phyloP scores from a whole-genome alignment of 768 basidiomycete genomes.

The Cystobasidium tubakii region DNA sequence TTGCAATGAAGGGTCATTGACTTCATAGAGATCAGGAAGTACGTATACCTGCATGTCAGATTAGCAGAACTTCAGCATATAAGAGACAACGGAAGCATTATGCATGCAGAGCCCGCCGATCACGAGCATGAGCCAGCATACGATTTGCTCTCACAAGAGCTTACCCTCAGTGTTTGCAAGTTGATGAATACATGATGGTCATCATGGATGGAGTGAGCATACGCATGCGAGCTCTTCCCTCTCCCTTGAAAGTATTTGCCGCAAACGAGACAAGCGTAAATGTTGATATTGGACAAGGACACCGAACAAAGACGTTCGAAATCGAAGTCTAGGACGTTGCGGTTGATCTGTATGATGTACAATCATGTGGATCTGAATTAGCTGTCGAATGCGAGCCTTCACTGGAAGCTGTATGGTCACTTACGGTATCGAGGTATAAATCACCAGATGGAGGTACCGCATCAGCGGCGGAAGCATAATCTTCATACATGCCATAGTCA shows the following conservation, averaged over 20 bases:
- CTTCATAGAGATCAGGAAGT: constrained; percentile 90
- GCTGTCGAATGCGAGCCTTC: too few species aligned
- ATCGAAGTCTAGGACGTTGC: constrained; percentile 88
- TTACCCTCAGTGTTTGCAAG: constrained; percentile 82
- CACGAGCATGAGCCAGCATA: not conserved
- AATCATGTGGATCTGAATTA: not conserved
- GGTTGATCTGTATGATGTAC: constrained; percentile 50
- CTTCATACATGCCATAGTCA: constrained; percentile 34
- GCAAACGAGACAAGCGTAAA: constrained; percentile 93
- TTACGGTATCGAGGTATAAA: constrained; percentile 46
- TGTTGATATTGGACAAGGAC: constrained; percentile 91
- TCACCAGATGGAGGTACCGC: constrained; percentile 38
- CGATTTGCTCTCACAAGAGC: not conserved
- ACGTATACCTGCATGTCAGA: constrained; percentile 70
- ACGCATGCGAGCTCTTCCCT: constrained; percentile 87
- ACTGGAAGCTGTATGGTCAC: constrained; percentile 1
- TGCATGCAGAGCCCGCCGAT: not conserved
- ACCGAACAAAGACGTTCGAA: constrained; percentile 99
- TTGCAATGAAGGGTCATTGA: constrained; percentile 91
- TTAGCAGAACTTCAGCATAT: not conserved
- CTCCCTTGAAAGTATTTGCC: constrained; percentile 99
- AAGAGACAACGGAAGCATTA: not conserved
- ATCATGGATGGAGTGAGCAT: constrained; percentile 92
- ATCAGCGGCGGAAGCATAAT: constrained; percentile 11
- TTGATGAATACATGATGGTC: constrained; percentile 99